Evolutionary conservation across 345 rosid genomes (phyloP), one percentile per base, ranked within the genome.

Genomic region (Populus euphratica): DNA sequence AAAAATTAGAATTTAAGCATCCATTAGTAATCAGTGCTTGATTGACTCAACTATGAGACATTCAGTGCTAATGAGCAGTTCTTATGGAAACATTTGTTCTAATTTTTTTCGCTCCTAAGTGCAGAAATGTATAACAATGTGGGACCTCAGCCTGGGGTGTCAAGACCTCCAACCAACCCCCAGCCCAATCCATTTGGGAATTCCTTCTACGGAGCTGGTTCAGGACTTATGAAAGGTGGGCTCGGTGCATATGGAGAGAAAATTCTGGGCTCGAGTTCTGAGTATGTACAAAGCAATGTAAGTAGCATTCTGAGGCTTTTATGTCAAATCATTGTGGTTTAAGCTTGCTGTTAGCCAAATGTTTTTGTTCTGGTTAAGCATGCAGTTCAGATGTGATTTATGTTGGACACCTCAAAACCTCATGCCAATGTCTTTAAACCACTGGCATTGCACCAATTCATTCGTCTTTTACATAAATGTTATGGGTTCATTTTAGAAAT

Each of bases 211-310:
- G 98, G 98, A 59, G 95, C 99, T 82, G 91, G 99, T 80, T 93
- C 99, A 73, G 99, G 96, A 62, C 88, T 96, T 70, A 91, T 96
- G 75, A 85, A 87, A 36, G 91, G 96, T 74, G 99, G 99, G 43
- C 83, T 94, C 76, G 97, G 98, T 68, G 99, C 97, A 43, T 96
- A 94, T 74, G 97, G 98, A 29, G 99, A 88, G 86, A 94, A 88
- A 80, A 87, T 94, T 71, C 82, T 96, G 18, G 98, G 99, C 20
- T 91, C 98, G 8, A 93, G 98, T 79, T 92, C 98, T 59, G 99
- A 96, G 81, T 96, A 93, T 72, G 98, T 96, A 80, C 99, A 95
- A 87, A 94, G 99, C 85, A 96, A 96, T 85, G 99, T 96, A 85
- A 92, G 99, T 79, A 16, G 77, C 79, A 67, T 70, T 68, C 73